Evolutionary conservation across 495 filamentous ascomycete genomes (phyloP).

Genomic region (Hyphodiscus hymeniophilus): DNA sequence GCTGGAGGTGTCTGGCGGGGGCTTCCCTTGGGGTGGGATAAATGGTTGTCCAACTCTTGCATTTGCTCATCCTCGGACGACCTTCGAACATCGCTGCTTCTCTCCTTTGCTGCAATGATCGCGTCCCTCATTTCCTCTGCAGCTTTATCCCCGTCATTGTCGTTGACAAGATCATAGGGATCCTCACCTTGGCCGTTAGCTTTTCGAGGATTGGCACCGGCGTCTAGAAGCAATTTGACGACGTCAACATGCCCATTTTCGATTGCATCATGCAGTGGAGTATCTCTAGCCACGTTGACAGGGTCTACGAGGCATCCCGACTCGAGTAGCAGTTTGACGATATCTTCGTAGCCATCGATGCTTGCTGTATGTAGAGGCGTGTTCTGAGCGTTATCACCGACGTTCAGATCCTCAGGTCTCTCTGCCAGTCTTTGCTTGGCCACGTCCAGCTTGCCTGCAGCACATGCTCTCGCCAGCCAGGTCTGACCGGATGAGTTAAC

Average conservation of each 20-base stretch:
- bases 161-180: conserved; percentile 77
- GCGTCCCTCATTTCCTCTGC: conserved; percentile 46
- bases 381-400: conserved; percentile 88
- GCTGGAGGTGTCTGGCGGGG: conserved; percentile 54
- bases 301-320: conserved; percentile 75
- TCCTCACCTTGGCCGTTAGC: conserved; percentile 82
- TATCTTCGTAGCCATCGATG: conserved; percentile 69
- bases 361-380: conserved; percentile 88
- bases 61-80: conserved; percentile 29
- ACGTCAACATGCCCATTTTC: conserved; percentile 92
- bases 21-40: conserved; percentile 63
- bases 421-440: conserved; percentile 62
- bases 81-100: conserved; percentile 16
- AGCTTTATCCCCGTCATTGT: conserved; percentile 17
- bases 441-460: conserved; percentile 62
- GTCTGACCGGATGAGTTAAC: conserved; percentile 82
- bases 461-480: conserved; percentile 73
- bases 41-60: conserved; percentile 45
- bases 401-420: conserved; percentile 77
- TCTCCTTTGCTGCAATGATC: conserved; percentile 45
- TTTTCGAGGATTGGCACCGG: conserved; percentile 81
- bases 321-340: conserved; percentile 73
- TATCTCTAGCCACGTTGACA: conserved; percentile 79
- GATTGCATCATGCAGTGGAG: conserved; percentile 88
- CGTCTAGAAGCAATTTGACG: conserved; percentile 72